Percentiles rank a stretch among this genome's conserved stretches.
phyloP scores from a whole-genome alignment of 1,284 basidiomycete genomes.

The Polyporus tsugae region DNA sequence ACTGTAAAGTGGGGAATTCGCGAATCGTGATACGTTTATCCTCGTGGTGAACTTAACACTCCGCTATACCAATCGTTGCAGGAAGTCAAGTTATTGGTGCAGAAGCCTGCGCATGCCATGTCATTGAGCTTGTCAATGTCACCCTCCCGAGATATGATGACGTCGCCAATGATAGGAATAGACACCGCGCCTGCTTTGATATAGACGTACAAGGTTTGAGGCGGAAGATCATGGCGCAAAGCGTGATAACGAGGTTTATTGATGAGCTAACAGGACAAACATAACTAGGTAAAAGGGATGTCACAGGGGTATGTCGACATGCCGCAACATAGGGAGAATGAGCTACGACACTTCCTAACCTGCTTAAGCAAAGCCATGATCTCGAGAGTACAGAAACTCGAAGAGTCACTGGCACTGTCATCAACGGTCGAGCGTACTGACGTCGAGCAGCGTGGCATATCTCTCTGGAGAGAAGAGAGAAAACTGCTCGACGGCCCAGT shows the following conservation, averaged over 20 bases:
- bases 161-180: no score
- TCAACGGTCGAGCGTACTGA: conserved; percentile 46
- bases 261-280: not conserved
- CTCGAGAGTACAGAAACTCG: conserved; percentile 49
- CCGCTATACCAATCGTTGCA: no score
- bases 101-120: no score
- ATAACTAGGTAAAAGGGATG: conserved; percentile 28
- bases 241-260: not conserved
- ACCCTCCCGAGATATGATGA: no score
- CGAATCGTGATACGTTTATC: no score
- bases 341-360: conserved; percentile 53
- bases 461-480: conserved; percentile 40
- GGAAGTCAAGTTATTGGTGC: no score
- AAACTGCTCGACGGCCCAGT: conserved; percentile 2
- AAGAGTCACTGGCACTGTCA: conserved; percentile 52
- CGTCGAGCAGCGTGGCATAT: conserved; percentile 53
- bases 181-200: no score
- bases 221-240: no score
- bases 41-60: no score
- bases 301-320: conserved; percentile 51
- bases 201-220: no score
- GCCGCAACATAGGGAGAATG: conserved; percentile 45
- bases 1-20: no score
- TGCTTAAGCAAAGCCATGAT: conserved; percentile 43
- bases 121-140: no score